Conservation (phyloP, 345 rosid species). For the Euclidium syriacum region DNA sequence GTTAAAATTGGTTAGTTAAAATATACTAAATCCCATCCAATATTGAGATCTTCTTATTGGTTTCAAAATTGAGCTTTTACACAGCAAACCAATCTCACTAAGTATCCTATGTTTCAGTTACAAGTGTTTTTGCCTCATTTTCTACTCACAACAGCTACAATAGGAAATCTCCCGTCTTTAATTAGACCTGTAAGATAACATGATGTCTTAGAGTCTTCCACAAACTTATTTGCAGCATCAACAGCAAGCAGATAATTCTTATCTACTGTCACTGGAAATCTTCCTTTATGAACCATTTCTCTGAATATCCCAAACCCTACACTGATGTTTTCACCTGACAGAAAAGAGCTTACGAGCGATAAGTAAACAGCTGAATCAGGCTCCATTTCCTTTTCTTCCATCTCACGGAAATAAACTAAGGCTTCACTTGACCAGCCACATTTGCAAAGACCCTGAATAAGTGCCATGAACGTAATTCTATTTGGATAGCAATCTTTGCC, state of each 20-base stretch:
- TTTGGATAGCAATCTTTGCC: slow-evolving; percentile 47
- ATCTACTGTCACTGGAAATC: slow-evolving; percentile 43
- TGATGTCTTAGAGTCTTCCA: slow-evolving; percentile 49
- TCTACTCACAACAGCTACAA: slow-evolving; percentile 22
- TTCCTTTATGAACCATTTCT: slow-evolving; percentile 53
- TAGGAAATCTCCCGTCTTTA: slow-evolving; percentile 39
- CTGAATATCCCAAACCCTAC: slow-evolving; percentile 51
- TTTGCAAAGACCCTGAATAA: slow-evolving; percentile 75
- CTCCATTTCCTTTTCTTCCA: slow-evolving; percentile 58
- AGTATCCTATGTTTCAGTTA: background rate
- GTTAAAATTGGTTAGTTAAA: too few species aligned
- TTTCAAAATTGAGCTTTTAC: slow-evolving; percentile 14
- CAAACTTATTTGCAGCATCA: slow-evolving; percentile 49
- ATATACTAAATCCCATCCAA: too few species aligned
- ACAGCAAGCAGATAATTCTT: slow-evolving; percentile 39
- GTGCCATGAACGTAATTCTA: slow-evolving; percentile 57
- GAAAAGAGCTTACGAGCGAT: slow-evolving; percentile 43
- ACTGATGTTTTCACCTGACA: slow-evolving; percentile 38
- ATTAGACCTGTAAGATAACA: slow-evolving; percentile 43
- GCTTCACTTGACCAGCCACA: slow-evolving; percentile 59
- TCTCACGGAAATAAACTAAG: slow-evolving; percentile 48
- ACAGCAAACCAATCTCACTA: background rate
- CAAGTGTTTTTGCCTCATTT: slow-evolving; percentile 5
- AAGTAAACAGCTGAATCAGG: slow-evolving; percentile 61
- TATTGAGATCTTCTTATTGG: slow-evolving; percentile 15